Evolutionary conservation across 164 flowering plant genomes (phyloP).

Genomic region (Saururus chinensis): DNA sequence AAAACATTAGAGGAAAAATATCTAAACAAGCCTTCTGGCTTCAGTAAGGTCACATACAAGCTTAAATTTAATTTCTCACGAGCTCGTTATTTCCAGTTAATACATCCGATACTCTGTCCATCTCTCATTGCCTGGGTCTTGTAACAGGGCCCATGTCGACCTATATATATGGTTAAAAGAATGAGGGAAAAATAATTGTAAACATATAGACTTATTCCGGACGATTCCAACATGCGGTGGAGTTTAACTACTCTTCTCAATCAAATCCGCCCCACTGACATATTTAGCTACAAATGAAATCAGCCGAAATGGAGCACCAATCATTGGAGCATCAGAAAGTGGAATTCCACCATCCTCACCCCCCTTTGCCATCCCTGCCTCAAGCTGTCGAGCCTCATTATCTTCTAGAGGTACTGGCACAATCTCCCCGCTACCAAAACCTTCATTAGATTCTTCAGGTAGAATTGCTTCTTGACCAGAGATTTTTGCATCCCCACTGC

Average conservation of each 20-base stretch:
- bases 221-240: neutral
- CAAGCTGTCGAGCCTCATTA: slow-evolving; percentile 29
- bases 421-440: slow-evolving; percentile 46
- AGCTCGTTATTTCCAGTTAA: no score
- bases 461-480: neutral
- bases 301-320: slow-evolving; percentile 90
- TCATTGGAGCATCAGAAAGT: slow-evolving; percentile 70
- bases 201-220: neutral
- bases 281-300: slow-evolving; percentile 76
- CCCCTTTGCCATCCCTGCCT: neutral
- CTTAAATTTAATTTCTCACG: no score
- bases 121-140: no score
- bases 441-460: slow-evolving; percentile 11
- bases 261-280: slow-evolving; percentile 95
- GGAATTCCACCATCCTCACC: slow-evolving; percentile 23
- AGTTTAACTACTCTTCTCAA: slow-evolving; percentile 17
- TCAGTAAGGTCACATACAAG: no score
- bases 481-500: neutral
- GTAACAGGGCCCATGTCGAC: no score
- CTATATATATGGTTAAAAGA: no score
- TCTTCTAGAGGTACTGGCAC: slow-evolving; percentile 58
- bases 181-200: neutral
- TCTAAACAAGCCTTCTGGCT: no score
- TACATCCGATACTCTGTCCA: no score
- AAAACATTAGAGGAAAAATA: no score